Conservation (phyloP, 78 protist genomes). For the Polysphondylium violaceum region DNA sequence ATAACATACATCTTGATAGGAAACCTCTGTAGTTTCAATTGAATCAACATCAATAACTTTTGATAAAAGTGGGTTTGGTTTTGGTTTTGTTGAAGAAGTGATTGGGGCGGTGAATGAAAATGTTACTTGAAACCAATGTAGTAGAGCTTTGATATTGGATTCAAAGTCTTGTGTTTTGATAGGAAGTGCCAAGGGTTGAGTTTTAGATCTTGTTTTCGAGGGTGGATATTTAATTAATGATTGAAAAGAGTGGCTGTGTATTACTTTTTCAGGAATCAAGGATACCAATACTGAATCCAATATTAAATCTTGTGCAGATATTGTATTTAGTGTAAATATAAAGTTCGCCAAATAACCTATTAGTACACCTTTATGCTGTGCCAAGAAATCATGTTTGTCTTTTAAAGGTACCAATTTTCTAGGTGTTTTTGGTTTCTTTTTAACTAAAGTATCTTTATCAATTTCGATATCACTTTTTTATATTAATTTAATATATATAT, state of each 20-base stretch:
- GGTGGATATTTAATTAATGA: background rate
- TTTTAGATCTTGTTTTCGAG: background rate
- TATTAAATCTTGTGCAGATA: background rate
- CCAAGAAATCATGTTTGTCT: slow-evolving; percentile 19
- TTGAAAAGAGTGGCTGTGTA: background rate
- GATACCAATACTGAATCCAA: slow-evolving; percentile 28
- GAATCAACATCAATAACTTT: slow-evolving; percentile 9
- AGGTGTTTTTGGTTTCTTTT: background rate
- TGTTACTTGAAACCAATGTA: no score
- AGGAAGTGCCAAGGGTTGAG: no score
- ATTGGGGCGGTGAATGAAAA: background rate
- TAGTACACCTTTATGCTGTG: slow-evolving; percentile 27
- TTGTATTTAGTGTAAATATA: background rate
- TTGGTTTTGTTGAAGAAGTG: background rate
- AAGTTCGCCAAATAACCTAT: slow-evolving; percentile 8
- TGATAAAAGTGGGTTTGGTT: background rate
- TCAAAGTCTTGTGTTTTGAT: no score
- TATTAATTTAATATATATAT: background rate
- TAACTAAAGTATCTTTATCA: background rate
- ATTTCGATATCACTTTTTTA: background rate
- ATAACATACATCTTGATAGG: background rate
- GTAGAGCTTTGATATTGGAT: no score
- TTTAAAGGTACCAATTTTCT: background rate
- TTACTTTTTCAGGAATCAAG: background rate
- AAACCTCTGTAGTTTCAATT: background rate